These are phyloP conservation scores for Vitis hybrid DNA, from an alignment of 177 flowering plant species.

Conservation along the genomic window DNA sequence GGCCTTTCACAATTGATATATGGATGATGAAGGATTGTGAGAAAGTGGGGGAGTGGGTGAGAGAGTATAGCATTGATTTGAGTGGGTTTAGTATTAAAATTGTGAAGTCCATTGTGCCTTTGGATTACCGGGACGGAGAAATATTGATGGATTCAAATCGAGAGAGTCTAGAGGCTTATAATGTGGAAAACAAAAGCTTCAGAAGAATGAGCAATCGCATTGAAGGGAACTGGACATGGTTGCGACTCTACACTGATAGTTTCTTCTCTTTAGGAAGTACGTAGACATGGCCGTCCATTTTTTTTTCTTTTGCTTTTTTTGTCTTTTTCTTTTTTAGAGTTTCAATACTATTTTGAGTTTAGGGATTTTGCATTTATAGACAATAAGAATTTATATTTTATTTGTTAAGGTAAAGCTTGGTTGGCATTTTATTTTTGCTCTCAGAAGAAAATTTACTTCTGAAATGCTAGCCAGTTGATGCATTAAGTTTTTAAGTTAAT, in stretches of 20 bases:
- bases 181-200: constrained; percentile 1
- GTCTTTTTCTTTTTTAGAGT: too few relatives aligned
- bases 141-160: not conserved
- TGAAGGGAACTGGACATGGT: not conserved
- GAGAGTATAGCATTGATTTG: not conserved
- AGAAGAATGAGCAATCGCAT: not conserved
- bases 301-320: too few relatives aligned
- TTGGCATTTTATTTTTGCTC: too few relatives aligned
- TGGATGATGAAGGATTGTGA: not conserved
- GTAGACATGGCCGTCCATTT: not conserved
- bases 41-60: not conserved
- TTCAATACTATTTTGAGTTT: too few relatives aligned
- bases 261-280: constrained; percentile 2
- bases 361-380: too few relatives aligned
- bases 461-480: too few relatives aligned
- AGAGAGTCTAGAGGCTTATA: not conserved
- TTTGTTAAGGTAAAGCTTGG: too few relatives aligned
- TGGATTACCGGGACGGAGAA: not conserved
- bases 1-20: not conserved
- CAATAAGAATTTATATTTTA: too few relatives aligned
- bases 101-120: not conserved
- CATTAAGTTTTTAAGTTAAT: too few relatives aligned
- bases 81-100: not conserved
- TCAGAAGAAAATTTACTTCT: too few relatives aligned
- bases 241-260: not conserved